A percentile compares a stretch with the other conserved stretches of the same genome.
These are phyloP conservation scores for Raddia distichophylla DNA, from an alignment of 176 grass and related monocot genomes.

Conservation along the genomic window DNA sequence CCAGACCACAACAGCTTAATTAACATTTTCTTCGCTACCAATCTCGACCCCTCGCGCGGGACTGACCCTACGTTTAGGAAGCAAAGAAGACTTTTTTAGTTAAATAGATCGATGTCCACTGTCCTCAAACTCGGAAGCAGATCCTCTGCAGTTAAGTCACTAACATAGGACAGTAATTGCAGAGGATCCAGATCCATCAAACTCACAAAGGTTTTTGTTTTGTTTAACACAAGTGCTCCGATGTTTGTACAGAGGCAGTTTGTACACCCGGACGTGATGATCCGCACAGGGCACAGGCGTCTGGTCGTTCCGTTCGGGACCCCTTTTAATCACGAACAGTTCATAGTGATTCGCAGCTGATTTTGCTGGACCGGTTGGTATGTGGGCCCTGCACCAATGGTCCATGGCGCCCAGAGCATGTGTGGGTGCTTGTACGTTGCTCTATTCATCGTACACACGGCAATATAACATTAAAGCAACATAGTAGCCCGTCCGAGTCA, in stretches of 20 bases:
- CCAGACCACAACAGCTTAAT: not conserved
- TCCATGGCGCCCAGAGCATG: not conserved
- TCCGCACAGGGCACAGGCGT: not conserved
- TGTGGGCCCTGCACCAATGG: not conserved
- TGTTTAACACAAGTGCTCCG: not conserved
- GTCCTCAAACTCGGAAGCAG: too few relatives aligned
- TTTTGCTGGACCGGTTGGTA: conserved; percentile 31
- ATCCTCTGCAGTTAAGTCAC: too few relatives aligned
- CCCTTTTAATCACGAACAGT: not conserved
- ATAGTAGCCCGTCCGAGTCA: not conserved
- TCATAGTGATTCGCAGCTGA: not conserved
- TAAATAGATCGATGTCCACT: too few relatives aligned
- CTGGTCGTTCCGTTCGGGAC: not conserved
- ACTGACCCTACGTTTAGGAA: not conserved
- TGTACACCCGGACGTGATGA: not conserved
- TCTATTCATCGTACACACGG: not conserved
- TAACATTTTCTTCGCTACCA: not conserved
- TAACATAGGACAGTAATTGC: too few relatives aligned
- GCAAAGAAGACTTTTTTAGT: not conserved
- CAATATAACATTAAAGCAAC: not conserved
- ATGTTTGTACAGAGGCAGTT: not conserved
- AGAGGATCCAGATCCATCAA: too few relatives aligned
- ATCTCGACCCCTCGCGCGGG: not conserved
- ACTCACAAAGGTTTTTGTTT: not conserved
- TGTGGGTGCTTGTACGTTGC: not conserved